Conservation (phyloP, 1,284 basidiomycete species). For the Quambalaria eucalypti region DNA sequence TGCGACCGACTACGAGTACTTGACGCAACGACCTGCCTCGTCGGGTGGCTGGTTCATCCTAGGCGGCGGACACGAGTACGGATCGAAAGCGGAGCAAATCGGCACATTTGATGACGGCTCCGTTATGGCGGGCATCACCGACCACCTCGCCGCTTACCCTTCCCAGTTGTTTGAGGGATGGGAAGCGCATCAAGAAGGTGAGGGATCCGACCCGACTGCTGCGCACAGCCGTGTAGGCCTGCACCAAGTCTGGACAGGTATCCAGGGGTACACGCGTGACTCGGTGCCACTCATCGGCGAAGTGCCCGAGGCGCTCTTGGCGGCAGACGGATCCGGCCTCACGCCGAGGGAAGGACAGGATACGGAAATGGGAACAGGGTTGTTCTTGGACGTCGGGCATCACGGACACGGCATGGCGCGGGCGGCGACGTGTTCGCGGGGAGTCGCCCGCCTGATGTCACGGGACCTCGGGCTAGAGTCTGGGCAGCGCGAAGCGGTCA, state of each 20-base stretch:
- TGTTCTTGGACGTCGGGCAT: constrained; percentile 1
- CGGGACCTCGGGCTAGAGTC: neutral
- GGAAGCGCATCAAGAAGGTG: neutral
- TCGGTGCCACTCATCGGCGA: constrained; percentile 4
- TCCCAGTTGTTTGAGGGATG: neutral
- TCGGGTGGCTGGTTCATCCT: constrained; percentile 1
- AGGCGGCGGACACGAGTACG: constrained; percentile 1
- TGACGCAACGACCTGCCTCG: constrained; percentile 1
- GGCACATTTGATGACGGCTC: constrained; percentile 3
- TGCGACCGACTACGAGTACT: constrained; percentile 6
- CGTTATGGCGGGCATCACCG: neutral
- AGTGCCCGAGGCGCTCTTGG: neutral
- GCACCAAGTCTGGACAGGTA: constrained; percentile 5
- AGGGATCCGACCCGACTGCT: neutral
- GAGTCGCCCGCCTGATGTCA: constrained; percentile 5
- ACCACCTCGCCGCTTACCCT: neutral
- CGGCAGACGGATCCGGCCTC: neutral
- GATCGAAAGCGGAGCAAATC: neutral
- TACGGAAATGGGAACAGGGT: neutral
- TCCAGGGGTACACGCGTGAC: constrained; percentile 7
- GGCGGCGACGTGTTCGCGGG: constrained; percentile 5
- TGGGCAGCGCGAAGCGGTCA: neutral
- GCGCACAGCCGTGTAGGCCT: neutral
- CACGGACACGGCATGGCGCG: constrained; percentile 9
- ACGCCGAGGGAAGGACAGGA: neutral